Base-by-base conservation (phyloP, 352 stramenopile species). In the Phytopythium vexans region DNA sequence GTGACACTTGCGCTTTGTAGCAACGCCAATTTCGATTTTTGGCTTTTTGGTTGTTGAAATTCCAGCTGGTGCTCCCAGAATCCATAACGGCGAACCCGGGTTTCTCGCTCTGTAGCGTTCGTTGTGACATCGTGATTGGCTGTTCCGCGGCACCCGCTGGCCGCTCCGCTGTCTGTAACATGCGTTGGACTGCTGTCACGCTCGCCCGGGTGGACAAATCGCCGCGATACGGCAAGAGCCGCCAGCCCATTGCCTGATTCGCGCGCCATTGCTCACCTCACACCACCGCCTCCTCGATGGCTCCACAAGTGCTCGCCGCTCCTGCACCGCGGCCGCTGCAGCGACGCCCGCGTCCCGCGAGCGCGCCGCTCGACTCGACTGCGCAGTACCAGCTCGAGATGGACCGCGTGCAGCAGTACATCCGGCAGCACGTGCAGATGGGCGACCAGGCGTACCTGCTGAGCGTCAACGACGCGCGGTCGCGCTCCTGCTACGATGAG, bases 341-440 rank as follows among this genome's bases (percentile, higher is more conserved):
- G 12, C 56, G 61, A 9, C 60, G 68, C 7, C 64, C 60, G 15
- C 60, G 60, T n/a, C 60, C 71, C 14, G 63, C 60, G 37, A 73
- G 71, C 45, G 56, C 60, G n/a, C 69, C 67, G 6, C 59, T 66
- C 40, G 45, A 58, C 15, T 69, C 64, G 43, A 62, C 72, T 37
- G 50, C 68, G 47, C 71, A 78, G 49, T 85, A 72, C 52, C 56
- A 72, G 36, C 44, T 59, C 39, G 74, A 79, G 39, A 85, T 85
- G 69, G 67, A 78, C 43, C 55, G 61, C 39, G 74, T 85, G 44
- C 71, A 82, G 56, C 58, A 74, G 50, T 85, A 78, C 60, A 68
- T 85, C 33, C 58, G 69, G 31, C 47, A 59, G 1, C 68, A 80
- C 54, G 64, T 78, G 21, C 60, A 78, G 12, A 54, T 74, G 41